Evolutionary conservation across 805 yeast species (phyloP), one percentile per base, ranked within the genome.

Genomic region (Pichia cephalocereana): DNA sequence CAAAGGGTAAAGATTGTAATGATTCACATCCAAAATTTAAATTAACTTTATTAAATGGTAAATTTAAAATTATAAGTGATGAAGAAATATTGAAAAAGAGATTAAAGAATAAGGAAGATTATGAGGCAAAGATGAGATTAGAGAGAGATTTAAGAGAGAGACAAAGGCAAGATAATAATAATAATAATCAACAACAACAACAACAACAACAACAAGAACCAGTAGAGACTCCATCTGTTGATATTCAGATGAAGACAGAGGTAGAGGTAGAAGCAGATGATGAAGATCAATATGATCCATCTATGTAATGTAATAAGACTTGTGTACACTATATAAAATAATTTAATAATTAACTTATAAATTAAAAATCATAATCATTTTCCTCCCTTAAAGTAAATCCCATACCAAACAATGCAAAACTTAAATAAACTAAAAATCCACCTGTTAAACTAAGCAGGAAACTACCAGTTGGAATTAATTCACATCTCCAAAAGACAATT

Each of bases 21-120:
- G 74, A 70, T 56, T 77, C 82, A n/a, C 99, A 93, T 71, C 96
- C 97, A 0, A 78, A 78, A 58, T 87, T 86, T 56, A 79, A 78
- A 41, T 45, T 51, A 5, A 60, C 64, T 42, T 61, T 70, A 47
- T 54, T 74, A 19, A 74, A 76, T 28, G 76, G 71, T 12, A 67
- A 67, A 46, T 66, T 75, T 59, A 70, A 65, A 52, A 72, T 75
- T 12, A 63, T 67, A 45, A 70, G 71, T 4, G 79, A 75, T 53
- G 69, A 63, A 41, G 68, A 65, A 43, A 57, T 63, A 27, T 50
- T 66, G 1, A 54, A 56, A 9, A 58, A 57, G 36, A 46, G 66
- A 37, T 50, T 57, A 36, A 57, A 61, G 18, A 47, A 43, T 19
- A 44, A 44, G n/a, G 50, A 40, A 32, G 49, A 38, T 40, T 40